A percentile compares a stretch with the other conserved stretches of the same genome.
phyloP scores from a whole-genome alignment of 495 filamentous ascomycete species.

The Geopyxis carbonaria region DNA sequence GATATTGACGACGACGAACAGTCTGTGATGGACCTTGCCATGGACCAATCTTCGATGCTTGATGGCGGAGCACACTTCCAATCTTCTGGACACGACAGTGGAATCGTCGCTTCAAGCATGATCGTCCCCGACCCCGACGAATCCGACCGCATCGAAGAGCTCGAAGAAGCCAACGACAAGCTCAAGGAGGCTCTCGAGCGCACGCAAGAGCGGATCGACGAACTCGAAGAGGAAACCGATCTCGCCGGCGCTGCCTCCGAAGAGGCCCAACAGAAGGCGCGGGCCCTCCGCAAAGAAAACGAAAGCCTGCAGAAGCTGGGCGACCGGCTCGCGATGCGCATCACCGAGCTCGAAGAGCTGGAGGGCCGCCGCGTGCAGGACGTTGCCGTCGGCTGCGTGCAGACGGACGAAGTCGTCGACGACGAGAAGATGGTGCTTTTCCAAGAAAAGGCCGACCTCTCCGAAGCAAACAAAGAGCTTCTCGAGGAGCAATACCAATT shows the following conservation, averaged over 20 bases:
- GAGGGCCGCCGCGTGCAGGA: constrained; percentile 19
- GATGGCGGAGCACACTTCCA: neutral
- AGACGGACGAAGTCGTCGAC: constrained; percentile 18
- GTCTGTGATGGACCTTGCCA: constrained; percentile 4
- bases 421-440: constrained; percentile 11
- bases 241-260: neutral
- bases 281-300: constrained; percentile 6
- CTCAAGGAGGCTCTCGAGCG: constrained; percentile 11
- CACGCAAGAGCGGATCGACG: constrained; percentile 7
- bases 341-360: constrained; percentile 18
- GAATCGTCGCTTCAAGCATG: neutral
- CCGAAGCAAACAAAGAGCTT: too few species aligned
- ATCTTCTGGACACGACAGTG: constrained; percentile 3
- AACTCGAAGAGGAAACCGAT: constrained; percentile 13
- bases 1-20: neutral
- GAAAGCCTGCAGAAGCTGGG: constrained; percentile 2
- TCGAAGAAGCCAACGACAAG: constrained; percentile 13
- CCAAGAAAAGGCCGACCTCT: too few species aligned
- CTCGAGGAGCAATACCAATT: neutral
- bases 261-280: constrained; percentile 5
- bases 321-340: constrained; percentile 3
- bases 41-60: neutral
- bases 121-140: constrained; percentile 2
- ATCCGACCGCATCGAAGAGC: constrained; percentile 9
- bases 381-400: constrained; percentile 10